Evolutionary conservation across 352 stramenopile species (phyloP).

Genomic region (Albugo candida): DNA sequence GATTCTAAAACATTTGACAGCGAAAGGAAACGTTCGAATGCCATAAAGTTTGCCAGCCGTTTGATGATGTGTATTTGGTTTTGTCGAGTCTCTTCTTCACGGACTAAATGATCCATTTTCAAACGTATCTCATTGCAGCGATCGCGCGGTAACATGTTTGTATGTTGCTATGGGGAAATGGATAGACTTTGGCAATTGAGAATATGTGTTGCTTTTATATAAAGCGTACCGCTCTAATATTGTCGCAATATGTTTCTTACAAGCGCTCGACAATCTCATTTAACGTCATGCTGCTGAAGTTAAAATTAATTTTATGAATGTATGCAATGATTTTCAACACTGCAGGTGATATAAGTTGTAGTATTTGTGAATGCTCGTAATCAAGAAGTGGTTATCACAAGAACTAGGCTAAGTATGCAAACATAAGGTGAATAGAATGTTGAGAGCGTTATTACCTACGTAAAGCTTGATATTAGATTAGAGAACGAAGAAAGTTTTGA

Average conservation of each 20-base stretch:
- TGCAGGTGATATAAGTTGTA: too few species aligned
- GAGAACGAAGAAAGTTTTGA: too few species aligned
- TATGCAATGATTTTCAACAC: too few species aligned
- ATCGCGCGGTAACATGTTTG: conserved; percentile 92
- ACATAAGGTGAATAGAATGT: too few species aligned
- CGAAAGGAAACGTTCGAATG: conserved; percentile 95
- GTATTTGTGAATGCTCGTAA: too few species aligned
- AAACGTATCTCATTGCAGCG: conserved; percentile 97
- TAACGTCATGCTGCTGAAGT: conserved; percentile 90
- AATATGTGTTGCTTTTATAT: background rate
- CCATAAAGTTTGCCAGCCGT: conserved; percentile 90
- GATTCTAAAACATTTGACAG: conserved; percentile 82
- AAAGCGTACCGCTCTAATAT: conserved; percentile 80
- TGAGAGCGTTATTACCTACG: too few species aligned
- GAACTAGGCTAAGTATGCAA: too few species aligned
- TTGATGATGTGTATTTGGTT: conserved; percentile 96
- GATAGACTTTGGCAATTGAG: background rate
- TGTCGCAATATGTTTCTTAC: conserved; percentile 93
- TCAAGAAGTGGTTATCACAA: too few species aligned
- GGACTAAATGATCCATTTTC: conserved; percentile 64
- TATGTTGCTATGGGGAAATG: conserved; percentile 81
- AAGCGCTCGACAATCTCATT: conserved; percentile 86
- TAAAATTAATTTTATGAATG: too few species aligned
- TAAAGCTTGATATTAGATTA: too few species aligned
- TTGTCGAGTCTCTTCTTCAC: conserved; percentile 58